Evolutionary conservation across 768 basidiomycete genomes (phyloP), one percentile per base, ranked within the genome.

Genomic region (Macrolepiota dolichaula): DNA sequence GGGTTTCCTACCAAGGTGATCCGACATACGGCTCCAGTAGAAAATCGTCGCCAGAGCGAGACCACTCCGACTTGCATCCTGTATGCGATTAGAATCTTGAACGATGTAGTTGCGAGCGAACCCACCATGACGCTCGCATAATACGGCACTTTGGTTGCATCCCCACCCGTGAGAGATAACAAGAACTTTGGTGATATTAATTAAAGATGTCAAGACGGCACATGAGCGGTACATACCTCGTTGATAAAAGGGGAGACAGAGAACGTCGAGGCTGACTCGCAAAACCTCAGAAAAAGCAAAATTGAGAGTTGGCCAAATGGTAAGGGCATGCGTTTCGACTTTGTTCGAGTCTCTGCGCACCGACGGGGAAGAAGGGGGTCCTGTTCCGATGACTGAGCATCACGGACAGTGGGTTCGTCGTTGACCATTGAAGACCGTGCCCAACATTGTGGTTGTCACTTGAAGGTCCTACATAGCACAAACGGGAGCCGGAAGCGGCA

Each of bases 211-310:
- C 6, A 19, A 17, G 84, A 74, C 13, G 83, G 74, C 82, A 84
- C 50, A 38, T 38, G 32, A 5, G 3, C 19, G 11, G 47, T 32
- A 36, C 63, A 24, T 40, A 80, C 81, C 74, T 83, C 80, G 62
- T 80, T 82, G 63, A 85, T 77, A 63, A 79, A 85, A 0, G 84
- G 82, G 55, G 81, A 79, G 17, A 85, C 83, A 25, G 79, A 80
- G 62, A 72, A 68, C 4, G 77, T 77, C 19, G 78, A 74, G 2
- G 84, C 67, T 0, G 83, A 81, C 62, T 85, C 84, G 22, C 76
- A 76, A 27, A 80, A 54, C 55, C 80, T 73, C 27, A 79, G 60
- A n/a, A 81, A 66, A 25, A 83, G 67, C 27, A 78, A 65, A 35
- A 83, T 68, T 0, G 62, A 68, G 24, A 84, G 68, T 67, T 84